These are phyloP conservation scores for Xylariaceae sp. DNA, from an alignment of 2,329 filamentous ascomycete genomes.

Conservation along the genomic window DNA sequence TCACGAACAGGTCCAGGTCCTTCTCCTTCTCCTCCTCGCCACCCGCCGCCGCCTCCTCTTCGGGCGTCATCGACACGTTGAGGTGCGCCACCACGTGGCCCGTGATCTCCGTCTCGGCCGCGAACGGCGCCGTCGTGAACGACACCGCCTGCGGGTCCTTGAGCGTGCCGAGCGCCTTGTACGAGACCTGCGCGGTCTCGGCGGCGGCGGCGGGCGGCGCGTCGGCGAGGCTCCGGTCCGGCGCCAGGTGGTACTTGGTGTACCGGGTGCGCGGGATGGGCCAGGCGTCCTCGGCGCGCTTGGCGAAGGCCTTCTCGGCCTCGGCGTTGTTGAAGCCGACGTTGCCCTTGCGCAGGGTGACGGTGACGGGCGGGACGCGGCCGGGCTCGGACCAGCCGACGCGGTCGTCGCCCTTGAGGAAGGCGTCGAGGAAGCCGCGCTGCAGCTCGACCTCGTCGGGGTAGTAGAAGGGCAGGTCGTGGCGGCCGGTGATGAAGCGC, in stretches of 20 bases:
- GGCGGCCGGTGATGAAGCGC: constrained; percentile 60
- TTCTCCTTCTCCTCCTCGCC: constrained; percentile 23
- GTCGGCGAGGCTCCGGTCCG: constrained; percentile 32
- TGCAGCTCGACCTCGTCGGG: constrained; percentile 61
- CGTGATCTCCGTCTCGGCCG: constrained; percentile 60
- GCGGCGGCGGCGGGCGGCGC: constrained; percentile 16
- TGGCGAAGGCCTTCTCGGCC: constrained; percentile 46
- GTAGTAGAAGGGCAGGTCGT: constrained; percentile 68
- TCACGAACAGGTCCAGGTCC: constrained; percentile 59
- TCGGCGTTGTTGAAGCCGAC: constrained; percentile 59
- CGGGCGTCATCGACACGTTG: constrained; percentile 54
- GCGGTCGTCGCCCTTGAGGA: constrained; percentile 59
- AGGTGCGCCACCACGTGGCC: constrained; percentile 59
- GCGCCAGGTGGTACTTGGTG: constrained; percentile 51
- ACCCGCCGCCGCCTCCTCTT: constrained; percentile 24
- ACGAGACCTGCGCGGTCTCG: constrained; percentile 38
- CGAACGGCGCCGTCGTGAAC: constrained; percentile 51
- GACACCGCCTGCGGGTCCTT: constrained; percentile 46
- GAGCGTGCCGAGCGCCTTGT: constrained; percentile 51
- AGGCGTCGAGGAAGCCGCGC: constrained; percentile 60
- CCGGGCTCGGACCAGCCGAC: constrained; percentile 52
- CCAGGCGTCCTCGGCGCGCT: constrained; percentile 56
- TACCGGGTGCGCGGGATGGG: constrained; percentile 60
- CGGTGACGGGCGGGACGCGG: constrained; percentile 50
- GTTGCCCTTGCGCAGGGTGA: constrained; percentile 58